Conservation (phyloP, 2,329 filamentous ascomycete species). For the Epichloe scottii region DNA sequence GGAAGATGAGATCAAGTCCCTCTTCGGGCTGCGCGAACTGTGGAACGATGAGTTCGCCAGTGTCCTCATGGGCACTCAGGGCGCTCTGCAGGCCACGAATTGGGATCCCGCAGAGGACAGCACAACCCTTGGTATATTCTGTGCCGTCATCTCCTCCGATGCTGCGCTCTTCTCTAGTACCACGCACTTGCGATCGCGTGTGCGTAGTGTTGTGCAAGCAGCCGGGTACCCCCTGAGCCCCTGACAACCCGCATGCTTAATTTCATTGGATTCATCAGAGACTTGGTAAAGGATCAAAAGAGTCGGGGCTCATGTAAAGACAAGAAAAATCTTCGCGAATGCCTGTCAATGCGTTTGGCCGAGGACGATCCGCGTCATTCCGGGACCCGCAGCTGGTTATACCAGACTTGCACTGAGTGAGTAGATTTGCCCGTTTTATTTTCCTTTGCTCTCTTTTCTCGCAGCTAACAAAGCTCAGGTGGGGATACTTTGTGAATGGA, state of each 20-base stretch:
- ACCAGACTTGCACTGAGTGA: slow-evolving; percentile 43
- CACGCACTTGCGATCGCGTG: slow-evolving; percentile 20
- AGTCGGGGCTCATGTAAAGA: slow-evolving; percentile 11
- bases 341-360: slow-evolving; percentile 17
- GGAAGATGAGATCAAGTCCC: slow-evolving; percentile 32
- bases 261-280: slow-evolving; percentile 33
- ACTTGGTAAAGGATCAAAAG: slow-evolving; percentile 14
- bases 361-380: slow-evolving; percentile 9
- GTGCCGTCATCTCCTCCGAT: slow-evolving; percentile 31
- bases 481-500: slow-evolving; percentile 69
- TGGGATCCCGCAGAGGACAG: slow-evolving; percentile 38
- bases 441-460: neutral
- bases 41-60: slow-evolving; percentile 36
- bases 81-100: slow-evolving; percentile 33
- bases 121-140: slow-evolving; percentile 33
- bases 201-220: slow-evolving; percentile 25
- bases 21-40: slow-evolving; percentile 34
- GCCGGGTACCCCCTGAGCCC: slow-evolving; percentile 27
- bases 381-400: slow-evolving; percentile 31
- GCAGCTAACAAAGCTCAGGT: slow-evolving; percentile 31
- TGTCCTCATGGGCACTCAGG: slow-evolving; percentile 27
- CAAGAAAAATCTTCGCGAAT: slow-evolving; percentile 15
- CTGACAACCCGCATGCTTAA: slow-evolving; percentile 36
- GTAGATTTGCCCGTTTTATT: slow-evolving; percentile 9
- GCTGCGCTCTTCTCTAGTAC: slow-evolving; percentile 29